Base-by-base conservation (phyloP, 306 rosid genomes). In the Hippophae tibetana region DNA sequence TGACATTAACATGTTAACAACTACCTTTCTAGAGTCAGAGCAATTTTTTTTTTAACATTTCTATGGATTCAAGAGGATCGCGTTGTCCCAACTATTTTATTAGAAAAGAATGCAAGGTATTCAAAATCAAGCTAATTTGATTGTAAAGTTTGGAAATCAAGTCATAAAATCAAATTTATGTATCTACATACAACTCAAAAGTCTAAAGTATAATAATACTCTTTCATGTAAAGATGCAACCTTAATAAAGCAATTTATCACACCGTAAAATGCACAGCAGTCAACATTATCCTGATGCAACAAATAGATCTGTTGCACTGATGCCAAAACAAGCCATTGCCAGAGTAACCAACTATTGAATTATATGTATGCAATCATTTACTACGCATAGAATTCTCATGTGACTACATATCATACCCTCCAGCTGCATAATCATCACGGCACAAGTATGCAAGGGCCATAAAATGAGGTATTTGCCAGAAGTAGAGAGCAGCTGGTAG, bases 391-490 rank as follows among this genome's bases (percentile, higher is more conserved):
- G 7, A 51, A 25, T 38, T 55, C 8, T 50, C 44, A 62, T 58
- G 71, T 31, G 52, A 53, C 23, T 53, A 60, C 31, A 61, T 14
- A 48, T 42, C 97, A 71, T 85, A 92, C 95, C 98, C 98, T 78
- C 96, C 98, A 0, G 87, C 96, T 55, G 96, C 96, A 81, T 87
- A 92, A 66, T 92, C 98, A 54, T 65, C 43, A 13, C 96, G 93
- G 72, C 98, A 92, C 84, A 87, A 57, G 67, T 87, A 92, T 18
- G 98, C 98, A 46, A 92, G 93, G 66, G 98, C 96, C 98, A 92
- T 92, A 76, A 92, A 92, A 80, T 92, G 98, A 5, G 98, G 98
- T 69, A 92, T 60, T 77, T 92, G 95, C 98, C 98, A 92, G 74
- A 92, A 92, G 77, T 92, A 92, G 66, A 92, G 80, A 62, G 98